Evolutionary conservation across 2,329 filamentous ascomycete genomes (phyloP).

Genomic region (Diaporthe sp.): DNA sequence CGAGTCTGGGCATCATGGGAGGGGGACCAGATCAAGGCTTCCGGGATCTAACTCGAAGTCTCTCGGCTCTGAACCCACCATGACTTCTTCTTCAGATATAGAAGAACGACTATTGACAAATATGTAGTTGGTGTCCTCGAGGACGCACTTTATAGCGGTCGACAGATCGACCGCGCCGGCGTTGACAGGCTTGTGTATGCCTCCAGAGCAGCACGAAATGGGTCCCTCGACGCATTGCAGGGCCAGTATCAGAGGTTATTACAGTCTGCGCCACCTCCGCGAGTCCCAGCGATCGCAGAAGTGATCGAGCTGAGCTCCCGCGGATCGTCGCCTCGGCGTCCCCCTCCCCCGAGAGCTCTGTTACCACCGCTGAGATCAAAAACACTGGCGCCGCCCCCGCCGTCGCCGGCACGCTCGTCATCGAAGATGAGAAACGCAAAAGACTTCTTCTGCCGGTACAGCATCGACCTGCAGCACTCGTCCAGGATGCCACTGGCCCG

Average conservation of each 20-base stretch:
- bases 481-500: conserved; percentile 38
- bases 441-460: conserved; percentile 46
- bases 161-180: conserved; percentile 40
- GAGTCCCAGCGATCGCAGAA: conserved; percentile 34
- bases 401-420: conserved; percentile 27
- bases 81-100: background rate
- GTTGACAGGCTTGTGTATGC: conserved; percentile 46
- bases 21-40: background rate
- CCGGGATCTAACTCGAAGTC: background rate
- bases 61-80: background rate
- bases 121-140: conserved; percentile 45
- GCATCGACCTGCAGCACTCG: conserved; percentile 44
- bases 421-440: conserved; percentile 25
- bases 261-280: conserved; percentile 24
- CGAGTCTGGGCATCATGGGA: background rate
- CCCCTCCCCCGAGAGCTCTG: conserved; percentile 20
- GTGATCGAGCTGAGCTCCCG: conserved; percentile 36
- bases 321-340: conserved; percentile 21
- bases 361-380: conserved; percentile 24
- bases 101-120: background rate
- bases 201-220: conserved; percentile 46
- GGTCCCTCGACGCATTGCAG: conserved; percentile 47
- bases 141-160: conserved; percentile 47
- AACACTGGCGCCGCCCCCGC: conserved; percentile 24
- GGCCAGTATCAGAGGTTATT: conserved; percentile 48